A percentile compares a stretch with the other conserved stretches of the same genome.
Conservation (phyloP, 345 rosid species). For the Eucalyptus curtisii region DNA sequence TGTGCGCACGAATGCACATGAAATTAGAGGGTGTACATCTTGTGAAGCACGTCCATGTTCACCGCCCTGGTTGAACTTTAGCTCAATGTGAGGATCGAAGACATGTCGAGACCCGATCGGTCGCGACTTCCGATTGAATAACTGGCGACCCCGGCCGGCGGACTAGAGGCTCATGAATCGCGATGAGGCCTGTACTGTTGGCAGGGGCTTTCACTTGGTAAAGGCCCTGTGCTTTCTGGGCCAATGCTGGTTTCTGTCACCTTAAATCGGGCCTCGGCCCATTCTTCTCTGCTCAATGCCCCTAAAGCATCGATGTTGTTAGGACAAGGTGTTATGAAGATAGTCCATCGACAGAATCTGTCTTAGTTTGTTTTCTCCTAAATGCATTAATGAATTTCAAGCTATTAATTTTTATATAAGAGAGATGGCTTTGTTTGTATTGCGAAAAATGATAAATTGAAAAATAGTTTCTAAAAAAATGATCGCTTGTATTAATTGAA, state of each 20-base stretch:
- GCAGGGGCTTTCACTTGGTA: background rate
- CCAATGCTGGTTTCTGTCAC: background rate
- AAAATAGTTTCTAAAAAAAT: background rate
- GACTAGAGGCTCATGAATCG: background rate
- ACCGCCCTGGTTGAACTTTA: background rate
- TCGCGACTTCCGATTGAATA: background rate
- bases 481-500: fast-evolving
- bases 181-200: background rate
- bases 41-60: background rate
- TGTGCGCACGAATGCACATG: background rate
- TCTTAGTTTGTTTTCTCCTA: background rate
- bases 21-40: background rate
- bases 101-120: background rate
- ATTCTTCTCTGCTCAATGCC: background rate
- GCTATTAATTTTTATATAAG: background rate
- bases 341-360: background rate
- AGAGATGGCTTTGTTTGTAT: background rate
- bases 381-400: background rate
- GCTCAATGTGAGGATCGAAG: background rate
- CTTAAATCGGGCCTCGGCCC: background rate
- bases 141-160: background rate
- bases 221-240: background rate
- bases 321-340: background rate
- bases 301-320: background rate
- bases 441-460: fast-evolving